phyloP scores from a whole-genome alignment of 2,329 filamentous ascomycete species.

The Colletotrichum noveboracense region DNA sequence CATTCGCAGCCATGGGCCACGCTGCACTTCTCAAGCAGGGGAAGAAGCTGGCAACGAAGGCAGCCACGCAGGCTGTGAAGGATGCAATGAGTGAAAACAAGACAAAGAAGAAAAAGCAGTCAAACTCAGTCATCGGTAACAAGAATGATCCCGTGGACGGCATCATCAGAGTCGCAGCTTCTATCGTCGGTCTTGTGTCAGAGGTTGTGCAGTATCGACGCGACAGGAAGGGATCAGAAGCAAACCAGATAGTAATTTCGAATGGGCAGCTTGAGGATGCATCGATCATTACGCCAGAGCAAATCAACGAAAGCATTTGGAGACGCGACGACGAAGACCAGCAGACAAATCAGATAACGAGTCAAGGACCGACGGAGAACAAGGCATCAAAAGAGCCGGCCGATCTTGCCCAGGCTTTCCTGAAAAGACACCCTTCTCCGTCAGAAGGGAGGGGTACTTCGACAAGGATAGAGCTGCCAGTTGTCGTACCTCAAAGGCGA shows the following conservation, averaged over 20 bases:
- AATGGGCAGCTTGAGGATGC: background rate
- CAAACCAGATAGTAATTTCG: background rate
- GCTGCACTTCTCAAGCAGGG: background rate
- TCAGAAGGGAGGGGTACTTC: background rate
- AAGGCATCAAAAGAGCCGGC: background rate
- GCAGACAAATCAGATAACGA: background rate
- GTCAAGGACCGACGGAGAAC: background rate
- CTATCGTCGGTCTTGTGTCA: conserved; percentile 20
- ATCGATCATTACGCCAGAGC: background rate
- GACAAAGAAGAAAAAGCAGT: background rate
- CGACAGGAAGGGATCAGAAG: conserved; percentile 11
- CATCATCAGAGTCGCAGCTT: conserved; percentile 20
- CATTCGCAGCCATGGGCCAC: background rate
- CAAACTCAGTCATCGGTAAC: background rate
- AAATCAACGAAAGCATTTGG: background rate
- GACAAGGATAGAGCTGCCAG: conserved; percentile 40
- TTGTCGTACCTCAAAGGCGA: conserved; percentile 57
- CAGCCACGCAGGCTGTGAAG: background rate
- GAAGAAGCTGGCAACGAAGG: background rate
- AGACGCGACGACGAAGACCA: background rate
- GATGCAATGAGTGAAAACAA: background rate
- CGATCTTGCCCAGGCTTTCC: background rate
- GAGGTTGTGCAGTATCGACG: conserved; percentile 22
- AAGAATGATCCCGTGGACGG: conserved; percentile 10
- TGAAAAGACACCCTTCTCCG: background rate